These are phyloP conservation scores for Batrachochytrium dendrobatidis DNA, from an alignment of 371 early-diverging fungal genomes.

Conservation along the genomic window DNA sequence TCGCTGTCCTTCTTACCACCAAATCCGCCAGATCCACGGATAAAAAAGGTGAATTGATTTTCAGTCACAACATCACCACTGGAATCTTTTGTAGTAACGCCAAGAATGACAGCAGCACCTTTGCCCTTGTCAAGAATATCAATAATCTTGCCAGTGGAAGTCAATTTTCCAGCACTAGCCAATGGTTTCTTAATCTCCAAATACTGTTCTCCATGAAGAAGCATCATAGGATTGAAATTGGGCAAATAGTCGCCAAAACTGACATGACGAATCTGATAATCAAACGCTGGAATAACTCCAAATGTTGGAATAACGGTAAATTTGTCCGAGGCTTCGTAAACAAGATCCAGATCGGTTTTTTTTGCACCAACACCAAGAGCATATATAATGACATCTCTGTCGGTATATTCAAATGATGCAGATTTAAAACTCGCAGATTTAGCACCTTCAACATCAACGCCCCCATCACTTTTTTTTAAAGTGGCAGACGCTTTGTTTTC, in stretches of 20 bases:
- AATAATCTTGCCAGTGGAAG: conserved; percentile 66
- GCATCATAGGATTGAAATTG: conserved; percentile 93
- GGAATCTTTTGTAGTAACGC: conserved; percentile 73
- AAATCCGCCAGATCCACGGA: conserved; percentile 87
- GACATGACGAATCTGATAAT: conserved; percentile 47
- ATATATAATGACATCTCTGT: conserved; percentile 89
- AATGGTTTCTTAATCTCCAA: conserved; percentile 75
- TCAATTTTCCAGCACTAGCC: conserved; percentile 72
- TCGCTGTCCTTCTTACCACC: conserved; percentile 67
- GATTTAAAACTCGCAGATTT: conserved; percentile 42
- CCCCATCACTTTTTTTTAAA: not conserved
- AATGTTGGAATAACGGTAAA: conserved; percentile 86
- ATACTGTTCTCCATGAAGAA: conserved; percentile 97
- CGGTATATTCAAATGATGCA: conserved; percentile 57
- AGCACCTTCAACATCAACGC: conserved; percentile 62
- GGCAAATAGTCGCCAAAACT: conserved; percentile 73
- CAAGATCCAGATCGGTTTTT: conserved; percentile 72
- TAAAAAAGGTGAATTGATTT: conserved; percentile 86
- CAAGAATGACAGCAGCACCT: conserved; percentile 75
- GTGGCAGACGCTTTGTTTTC: conserved; percentile 52
- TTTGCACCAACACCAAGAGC: conserved; percentile 88
- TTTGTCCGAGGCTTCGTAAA: conserved; percentile 79
- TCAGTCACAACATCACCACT: conserved; percentile 69
- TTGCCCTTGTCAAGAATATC: conserved; percentile 96
- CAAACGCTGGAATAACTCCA: conserved; percentile 83